Percentiles rank a stretch among this genome's conserved stretches.
Evolutionary conservation across 306 rosid genomes (phyloP).

Genomic region (Acacia melanoxylon): DNA sequence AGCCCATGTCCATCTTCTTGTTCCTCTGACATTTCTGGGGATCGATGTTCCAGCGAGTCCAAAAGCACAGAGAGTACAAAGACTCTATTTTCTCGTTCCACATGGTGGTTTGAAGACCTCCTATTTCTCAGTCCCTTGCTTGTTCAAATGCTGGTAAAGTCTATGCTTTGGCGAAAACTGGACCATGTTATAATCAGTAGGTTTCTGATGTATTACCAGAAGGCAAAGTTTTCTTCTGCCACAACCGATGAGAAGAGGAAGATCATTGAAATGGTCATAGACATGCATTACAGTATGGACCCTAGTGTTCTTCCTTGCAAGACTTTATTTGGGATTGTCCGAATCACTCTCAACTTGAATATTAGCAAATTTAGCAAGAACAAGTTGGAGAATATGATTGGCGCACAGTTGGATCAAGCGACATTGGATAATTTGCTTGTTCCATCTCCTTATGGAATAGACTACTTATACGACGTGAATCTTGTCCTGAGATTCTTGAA

Average conservation of each 20-base stretch:
- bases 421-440: slow-evolving; percentile 83
- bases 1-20: slow-evolving; percentile 65
- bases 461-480: slow-evolving; percentile 76
- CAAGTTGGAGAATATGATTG: slow-evolving; percentile 68
- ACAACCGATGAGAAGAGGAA: slow-evolving; percentile 43
- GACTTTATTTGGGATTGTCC: slow-evolving; percentile 56
- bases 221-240: slow-evolving; percentile 44
- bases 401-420: slow-evolving; percentile 65
- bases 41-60: slow-evolving; percentile 63
- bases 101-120: slow-evolving; percentile 77
- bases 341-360: slow-evolving; percentile 44
- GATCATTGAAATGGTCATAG: slow-evolving; percentile 46
- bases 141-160: slow-evolving; percentile 48
- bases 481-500: slow-evolving; percentile 78
- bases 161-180: slow-evolving; percentile 46
- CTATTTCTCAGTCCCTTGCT: slow-evolving; percentile 42
- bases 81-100: slow-evolving; percentile 41
- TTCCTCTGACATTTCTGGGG: slow-evolving; percentile 59
- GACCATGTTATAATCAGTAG: slow-evolving; percentile 48
- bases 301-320: slow-evolving; percentile 30
- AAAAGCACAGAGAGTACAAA: slow-evolving; percentile 64
- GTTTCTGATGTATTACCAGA: slow-evolving; percentile 62
- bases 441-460: slow-evolving; percentile 75
- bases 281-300: slow-evolving; percentile 45
- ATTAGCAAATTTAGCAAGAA: slow-evolving; percentile 42